These are phyloP conservation scores for Wickerhamiella parazyma DNA, from an alignment of 805 yeast species.

Conservation along the genomic window DNA sequence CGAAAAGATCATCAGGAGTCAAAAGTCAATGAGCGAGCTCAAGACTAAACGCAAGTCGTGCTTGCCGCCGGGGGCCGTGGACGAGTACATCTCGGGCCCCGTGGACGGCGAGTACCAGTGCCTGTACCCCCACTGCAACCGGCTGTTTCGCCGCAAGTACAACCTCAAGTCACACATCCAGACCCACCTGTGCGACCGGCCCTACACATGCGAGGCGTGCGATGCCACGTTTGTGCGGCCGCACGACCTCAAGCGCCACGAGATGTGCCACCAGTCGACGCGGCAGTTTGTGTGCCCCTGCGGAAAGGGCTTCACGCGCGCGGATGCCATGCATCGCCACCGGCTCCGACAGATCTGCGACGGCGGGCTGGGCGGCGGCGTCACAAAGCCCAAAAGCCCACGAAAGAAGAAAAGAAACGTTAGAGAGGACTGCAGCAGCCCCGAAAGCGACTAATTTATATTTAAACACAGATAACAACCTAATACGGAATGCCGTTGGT, in stretches of 20 bases:
- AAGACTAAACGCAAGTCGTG: conserved; percentile 38
- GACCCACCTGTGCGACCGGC: conserved; percentile 89
- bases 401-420: not conserved
- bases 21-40: conserved; percentile 22
- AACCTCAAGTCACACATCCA: conserved; percentile 92
- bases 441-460: not conserved
- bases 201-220: conserved; percentile 67
- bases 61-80: conserved; percentile 81
- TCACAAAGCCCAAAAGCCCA: conserved; percentile 29
- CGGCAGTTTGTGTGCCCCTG: conserved; percentile 65
- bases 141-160: conserved; percentile 74
- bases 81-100: conserved; percentile 70
- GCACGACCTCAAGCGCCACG: conserved; percentile 85
- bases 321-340: conserved; percentile 79
- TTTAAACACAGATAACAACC: not conserved
- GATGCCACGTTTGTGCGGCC: conserved; percentile 83
- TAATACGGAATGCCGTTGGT: conserved; percentile 95
- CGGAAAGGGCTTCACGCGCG: conserved; percentile 84
- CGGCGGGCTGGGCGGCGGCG: conserved; percentile 43
- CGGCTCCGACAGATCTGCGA: conserved; percentile 62
- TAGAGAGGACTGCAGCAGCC: too few relatives aligned
- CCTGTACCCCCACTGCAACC: conserved; percentile 62
- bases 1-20: conserved; percentile 24
- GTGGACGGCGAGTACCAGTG: conserved; percentile 65
- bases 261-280: conserved; percentile 68